Percentiles rank a stretch among this genome's conserved stretches.
Conservation (phyloP, 208 protist genomes). For the Trypanosoma avium region DNA sequence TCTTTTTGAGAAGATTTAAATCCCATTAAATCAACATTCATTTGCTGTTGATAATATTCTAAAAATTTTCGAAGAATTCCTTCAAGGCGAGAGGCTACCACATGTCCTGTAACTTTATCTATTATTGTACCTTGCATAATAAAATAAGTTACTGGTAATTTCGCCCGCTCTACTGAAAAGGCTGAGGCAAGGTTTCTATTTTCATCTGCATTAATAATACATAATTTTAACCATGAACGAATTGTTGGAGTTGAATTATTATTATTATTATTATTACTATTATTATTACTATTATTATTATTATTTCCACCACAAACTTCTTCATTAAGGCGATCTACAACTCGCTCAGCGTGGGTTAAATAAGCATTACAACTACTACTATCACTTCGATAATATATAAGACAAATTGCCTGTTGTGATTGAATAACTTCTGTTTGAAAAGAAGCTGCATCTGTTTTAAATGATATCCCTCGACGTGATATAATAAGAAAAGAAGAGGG, state of each 20-base stretch:
- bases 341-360: constrained; percentile 52
- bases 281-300: not conserved
- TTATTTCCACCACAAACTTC: constrained; percentile 22
- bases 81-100: constrained; percentile 54
- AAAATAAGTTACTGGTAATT: constrained; percentile 86
- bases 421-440: constrained; percentile 86
- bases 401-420: constrained; percentile 87
- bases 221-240: constrained; percentile 82
- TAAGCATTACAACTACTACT: constrained; percentile 67
- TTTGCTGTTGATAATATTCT: constrained; percentile 84
- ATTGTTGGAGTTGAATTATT: not conserved
- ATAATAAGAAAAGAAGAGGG: not conserved
- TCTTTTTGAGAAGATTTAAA: too few relatives aligned
- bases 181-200: constrained; percentile 86
- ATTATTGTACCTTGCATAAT: constrained; percentile 90
- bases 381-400: constrained; percentile 72
- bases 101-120: constrained; percentile 70
- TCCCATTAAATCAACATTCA: constrained; percentile 84
- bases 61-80: constrained; percentile 80
- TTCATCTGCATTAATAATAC: constrained; percentile 84
- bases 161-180: constrained; percentile 83
- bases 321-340: constrained; percentile 75
- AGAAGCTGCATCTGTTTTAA: constrained; percentile 61
- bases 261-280: constrained; percentile 5
- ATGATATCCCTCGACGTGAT: constrained; percentile 16